Evolutionary conservation across 2,329 filamentous ascomycete species (phyloP).

Genomic region (Cordyceps javanica): DNA sequence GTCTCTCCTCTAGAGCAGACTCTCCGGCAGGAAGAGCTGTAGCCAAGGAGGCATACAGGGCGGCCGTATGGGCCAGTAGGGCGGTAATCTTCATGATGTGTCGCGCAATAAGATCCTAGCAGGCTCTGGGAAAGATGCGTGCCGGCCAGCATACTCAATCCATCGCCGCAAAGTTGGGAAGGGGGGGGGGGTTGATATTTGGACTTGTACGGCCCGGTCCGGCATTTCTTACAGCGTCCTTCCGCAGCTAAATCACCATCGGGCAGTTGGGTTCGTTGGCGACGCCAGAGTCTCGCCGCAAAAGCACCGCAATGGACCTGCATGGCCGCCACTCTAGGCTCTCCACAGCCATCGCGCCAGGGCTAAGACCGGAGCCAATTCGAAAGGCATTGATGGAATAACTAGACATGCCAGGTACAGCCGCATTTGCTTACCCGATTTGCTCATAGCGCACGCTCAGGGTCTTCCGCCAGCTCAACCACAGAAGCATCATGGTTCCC

Average conservation of each 20-base stretch:
- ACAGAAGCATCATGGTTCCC: too few relatives aligned
- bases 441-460: neutral
- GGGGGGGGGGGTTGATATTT: neutral
- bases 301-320: slow-evolving; percentile 6
- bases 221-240: neutral
- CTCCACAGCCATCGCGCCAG: neutral
- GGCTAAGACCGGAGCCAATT: neutral
- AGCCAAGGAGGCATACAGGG: neutral
- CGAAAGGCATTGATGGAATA: neutral
- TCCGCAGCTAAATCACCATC: neutral
- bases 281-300: neutral
- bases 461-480: neutral
- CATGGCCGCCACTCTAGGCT: neutral
- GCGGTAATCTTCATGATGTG: neutral
- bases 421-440: neutral
- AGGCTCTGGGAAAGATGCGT: neutral
- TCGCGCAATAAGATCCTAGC: neutral
- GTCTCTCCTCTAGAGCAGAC: slow-evolving; percentile 7
- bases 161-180: neutral
- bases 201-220: neutral
- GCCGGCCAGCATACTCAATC: neutral
- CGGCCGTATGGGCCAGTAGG: slow-evolving; percentile 1
- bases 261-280: neutral
- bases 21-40: slow-evolving; percentile 4
- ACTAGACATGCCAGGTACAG: neutral